Evolutionary conservation across 2,329 filamentous ascomycete species (phyloP).

Genomic region (Aschersonia sp.): DNA sequence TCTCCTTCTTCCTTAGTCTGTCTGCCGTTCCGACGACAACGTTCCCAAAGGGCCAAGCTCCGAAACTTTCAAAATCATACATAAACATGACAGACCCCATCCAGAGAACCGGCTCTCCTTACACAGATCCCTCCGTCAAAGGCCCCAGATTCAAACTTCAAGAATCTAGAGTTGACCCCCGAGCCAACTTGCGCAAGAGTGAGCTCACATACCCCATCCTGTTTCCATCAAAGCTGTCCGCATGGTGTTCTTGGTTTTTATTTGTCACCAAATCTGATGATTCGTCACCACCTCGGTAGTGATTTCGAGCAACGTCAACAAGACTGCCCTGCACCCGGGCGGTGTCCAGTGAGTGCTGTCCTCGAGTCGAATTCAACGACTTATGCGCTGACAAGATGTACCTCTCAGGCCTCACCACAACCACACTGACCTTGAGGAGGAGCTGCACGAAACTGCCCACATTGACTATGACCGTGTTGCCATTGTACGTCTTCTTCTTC

Average conservation of each 20-base stretch:
- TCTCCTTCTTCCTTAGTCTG: slow-evolving; percentile 1
- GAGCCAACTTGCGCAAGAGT: slow-evolving; percentile 24
- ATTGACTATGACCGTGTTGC: slow-evolving; percentile 98
- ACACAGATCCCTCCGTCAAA: slow-evolving; percentile 23
- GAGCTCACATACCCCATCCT: slow-evolving; percentile 8
- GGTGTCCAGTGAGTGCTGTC: slow-evolving; percentile 68
- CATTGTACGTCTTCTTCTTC: slow-evolving; percentile 51
- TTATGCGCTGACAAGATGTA: neutral
- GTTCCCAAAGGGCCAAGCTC: slow-evolving; percentile 6
- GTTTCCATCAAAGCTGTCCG: neutral
- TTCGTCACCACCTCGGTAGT: slow-evolving; percentile 20
- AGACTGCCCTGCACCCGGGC: slow-evolving; percentile 78
- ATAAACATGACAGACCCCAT: slow-evolving; percentile 25
- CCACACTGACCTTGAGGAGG: slow-evolving; percentile 94
- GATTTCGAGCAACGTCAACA: slow-evolving; percentile 59
- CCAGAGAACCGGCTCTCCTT: slow-evolving; percentile 21
- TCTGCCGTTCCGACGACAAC: neutral
- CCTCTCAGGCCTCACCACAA: slow-evolving; percentile 56
- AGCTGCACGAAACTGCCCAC: slow-evolving; percentile 93
- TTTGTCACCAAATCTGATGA: too few relatives aligned
- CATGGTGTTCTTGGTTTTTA: too few relatives aligned
- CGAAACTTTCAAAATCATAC: slow-evolving; percentile 17
- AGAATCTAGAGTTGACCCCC: slow-evolving; percentile 15
- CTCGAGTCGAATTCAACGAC: neutral
- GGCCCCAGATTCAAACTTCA: slow-evolving; percentile 23